Base-by-base conservation (phyloP, 2,329 filamentous ascomycete genomes). In the Colletotrichum noveboracense region DNA sequence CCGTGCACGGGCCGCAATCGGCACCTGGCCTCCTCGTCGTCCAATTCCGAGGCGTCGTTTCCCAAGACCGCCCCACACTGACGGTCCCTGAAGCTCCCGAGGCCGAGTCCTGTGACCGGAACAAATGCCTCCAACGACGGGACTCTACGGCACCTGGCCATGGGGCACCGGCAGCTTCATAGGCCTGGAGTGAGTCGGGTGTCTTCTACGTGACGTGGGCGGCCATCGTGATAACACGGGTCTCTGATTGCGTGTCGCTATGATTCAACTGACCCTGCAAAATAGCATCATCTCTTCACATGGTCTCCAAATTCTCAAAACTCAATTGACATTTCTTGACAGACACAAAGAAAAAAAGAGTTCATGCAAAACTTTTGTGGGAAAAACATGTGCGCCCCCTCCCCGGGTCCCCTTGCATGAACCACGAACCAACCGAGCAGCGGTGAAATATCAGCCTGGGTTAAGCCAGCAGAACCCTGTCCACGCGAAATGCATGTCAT, bases 81-180 rank as follows among this genome's bases (percentile, higher is more conserved):
- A 55, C 58, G 58, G 64, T 74, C 70, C 71, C 74, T 76, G 65
- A 76, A 76, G 74, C 74, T 69, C 70, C 74, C 74, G 70, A 76
- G 70, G 48, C 64, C 70, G 16, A 30, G 60, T 58, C 58, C 58
- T 36, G 58, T 61, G 58, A 61, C 58, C 58, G 58, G 58, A 61
- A 61, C 6, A 28, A 32, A 48, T 48, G 58, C 28, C 26, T 30
- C 32, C 18, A 34, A 61, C n/a, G 7, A 30, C n/a, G 58, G n/a
- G 26, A 61, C n/a, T 66, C 32, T 21, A 48, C n/a, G 24, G 64
- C 28, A 48, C n/a, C 43, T 48, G 43, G 43, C 43, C 43, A 48
- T 48, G 43, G 43, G 43, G 30, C 34, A 43, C 2, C 30, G 62
- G 36, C 62, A 43, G 38, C 26, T 66, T 66, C 34, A 30, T 32